Base-by-base conservation (phyloP, 305 asterid species). In the Fraxinus dipetala region DNA sequence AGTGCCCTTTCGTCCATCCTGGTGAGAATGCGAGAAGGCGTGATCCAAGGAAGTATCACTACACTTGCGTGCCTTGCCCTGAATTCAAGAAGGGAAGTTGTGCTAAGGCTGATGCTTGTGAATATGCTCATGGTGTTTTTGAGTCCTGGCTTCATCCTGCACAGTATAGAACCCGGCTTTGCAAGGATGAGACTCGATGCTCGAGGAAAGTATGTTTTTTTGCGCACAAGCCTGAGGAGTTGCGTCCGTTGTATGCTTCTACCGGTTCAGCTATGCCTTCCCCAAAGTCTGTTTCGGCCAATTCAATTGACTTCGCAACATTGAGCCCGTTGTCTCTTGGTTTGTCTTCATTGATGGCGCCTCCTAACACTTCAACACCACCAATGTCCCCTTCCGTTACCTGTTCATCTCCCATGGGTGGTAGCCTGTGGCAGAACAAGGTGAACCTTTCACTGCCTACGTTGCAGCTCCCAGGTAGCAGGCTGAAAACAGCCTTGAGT, bases 111-210 rank as follows among this genome's bases (percentile, higher is more conserved):
- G 95, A 92, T 81, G 5, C 79, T 7, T 92, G 97, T 26, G 97
- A 92, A 59, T 92, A 90, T 18, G 97, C 95, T 13, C 97, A 90
- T 51, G 96, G 96, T 6, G 94, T 92, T 36, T 92, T 92, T 1
- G 96, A 92, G 63, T 92, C 93, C 0, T 92, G 97, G 97, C 91
- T 92, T 2, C 97, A 92, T 80, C 97, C 97, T 0, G 97, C 95
- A 0, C 93, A 90, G 59, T 92, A 91, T 72, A 81, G 93, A 32
- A 92, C 97, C 34, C 89, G 97, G 0, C 90, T 91, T 1, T 92
- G 97, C 82, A 92, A 92, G 81, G 97, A 92, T 6, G 97, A 91
- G 84, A 91, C 92, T 0, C 90, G 93, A 1, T 93, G 97, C 79
- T 30, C 88, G 1, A 81, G 97, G 78, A 93, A 89, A 84, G 97